phyloP scores from a whole-genome alignment of 2,329 filamentous ascomycete species.

The Fonsecaea multimorphosa region DNA sequence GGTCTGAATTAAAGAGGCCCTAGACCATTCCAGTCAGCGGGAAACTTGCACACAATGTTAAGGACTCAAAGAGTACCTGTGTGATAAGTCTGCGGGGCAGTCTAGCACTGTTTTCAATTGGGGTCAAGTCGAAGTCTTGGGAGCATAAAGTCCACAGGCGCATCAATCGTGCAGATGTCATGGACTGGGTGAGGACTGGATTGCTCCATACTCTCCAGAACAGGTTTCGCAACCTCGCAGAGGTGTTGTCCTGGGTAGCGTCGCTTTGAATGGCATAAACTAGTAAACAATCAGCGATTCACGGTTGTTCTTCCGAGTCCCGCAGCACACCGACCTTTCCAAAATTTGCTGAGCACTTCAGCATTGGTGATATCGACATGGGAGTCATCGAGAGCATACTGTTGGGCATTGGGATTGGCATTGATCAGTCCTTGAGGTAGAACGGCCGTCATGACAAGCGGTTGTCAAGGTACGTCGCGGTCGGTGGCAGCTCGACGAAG shows the following conservation, averaged over 20 bases:
- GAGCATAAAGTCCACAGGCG: conserved; percentile 46
- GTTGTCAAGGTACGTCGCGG: conserved; percentile 18
- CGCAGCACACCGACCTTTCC: conserved; percentile 52
- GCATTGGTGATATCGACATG: conserved; percentile 20
- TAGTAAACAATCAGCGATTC: conserved; percentile 39
- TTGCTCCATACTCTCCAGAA: conserved; percentile 61
- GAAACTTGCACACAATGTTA: not conserved
- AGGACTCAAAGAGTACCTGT: conserved; percentile 14
- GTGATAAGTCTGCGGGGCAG: not conserved
- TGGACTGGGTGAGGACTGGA: conserved; percentile 44
- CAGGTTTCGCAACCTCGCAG: conserved; percentile 57
- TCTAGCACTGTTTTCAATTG: conserved; percentile 38
- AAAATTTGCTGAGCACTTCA: conserved; percentile 51
- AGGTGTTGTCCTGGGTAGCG: conserved; percentile 49
- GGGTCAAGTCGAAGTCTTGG: conserved; percentile 47
- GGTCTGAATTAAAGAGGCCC: conserved; percentile 3
- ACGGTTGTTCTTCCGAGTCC: conserved; percentile 20
- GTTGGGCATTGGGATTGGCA: conserved; percentile 24
- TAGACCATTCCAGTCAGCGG: conserved; percentile 14
- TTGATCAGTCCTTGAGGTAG: conserved; percentile 33
- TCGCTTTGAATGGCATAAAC: conserved; percentile 55
- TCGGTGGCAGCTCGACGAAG: conserved; percentile 26
- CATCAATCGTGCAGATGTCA: conserved; percentile 51
- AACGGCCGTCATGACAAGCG: conserved; percentile 36
- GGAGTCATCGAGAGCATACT: conserved; percentile 20